Evolutionary conservation across 2,329 filamentous ascomycete genomes (phyloP), one percentile per base, ranked within the genome.

Genomic region (Talaromyces sp.): DNA sequence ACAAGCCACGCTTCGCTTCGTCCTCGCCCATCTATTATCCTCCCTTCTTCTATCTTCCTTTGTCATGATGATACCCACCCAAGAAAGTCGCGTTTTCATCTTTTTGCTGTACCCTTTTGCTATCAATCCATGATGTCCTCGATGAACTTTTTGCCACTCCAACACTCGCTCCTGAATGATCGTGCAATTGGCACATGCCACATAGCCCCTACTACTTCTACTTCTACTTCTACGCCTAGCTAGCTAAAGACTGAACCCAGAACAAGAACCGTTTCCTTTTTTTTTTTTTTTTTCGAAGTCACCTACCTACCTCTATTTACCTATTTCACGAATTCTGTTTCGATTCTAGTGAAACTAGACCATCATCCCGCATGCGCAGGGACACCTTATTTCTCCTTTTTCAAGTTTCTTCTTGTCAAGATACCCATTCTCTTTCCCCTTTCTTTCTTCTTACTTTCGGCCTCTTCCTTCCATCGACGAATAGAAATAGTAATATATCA

Each of bases 61-160:
- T 43, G 5, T 29, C 36, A 59, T 59, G 38, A 59, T 59, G 56
- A 59, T 59, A 59, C 56, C 56, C 56, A 59, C 31, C 56, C 27
- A 31, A 59, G 56, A 59, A 45, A 22, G 53, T 38, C 53, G 53
- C 53, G 31, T 25, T 38, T 38, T 45, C 36, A 59, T 45, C 56
- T 1, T 38, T 45, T 27, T 53, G 45, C 49, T 69, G 62, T 68
- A 67, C 53, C 38, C 25, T 65, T 65, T 58, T 19, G 15, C 36
- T 45, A 15, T 19, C 27, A 17, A 29, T 45, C 17, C 36, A 17
- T 45, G 59, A 47, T 61, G 53, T 56, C 29, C 31, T 56, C 53
- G n/a, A 56, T 34, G 27, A 54, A 34, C 29, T 36, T 31, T 54
- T 22, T 36, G 8, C 17, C 4, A 2, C 5, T n/a, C n/a, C 43